A percentile compares a stretch with the other conserved stretches of the same genome.
Evolutionary conservation across 768 basidiomycete species (phyloP).

Genomic region (Psilocybe subaeruginosa): DNA sequence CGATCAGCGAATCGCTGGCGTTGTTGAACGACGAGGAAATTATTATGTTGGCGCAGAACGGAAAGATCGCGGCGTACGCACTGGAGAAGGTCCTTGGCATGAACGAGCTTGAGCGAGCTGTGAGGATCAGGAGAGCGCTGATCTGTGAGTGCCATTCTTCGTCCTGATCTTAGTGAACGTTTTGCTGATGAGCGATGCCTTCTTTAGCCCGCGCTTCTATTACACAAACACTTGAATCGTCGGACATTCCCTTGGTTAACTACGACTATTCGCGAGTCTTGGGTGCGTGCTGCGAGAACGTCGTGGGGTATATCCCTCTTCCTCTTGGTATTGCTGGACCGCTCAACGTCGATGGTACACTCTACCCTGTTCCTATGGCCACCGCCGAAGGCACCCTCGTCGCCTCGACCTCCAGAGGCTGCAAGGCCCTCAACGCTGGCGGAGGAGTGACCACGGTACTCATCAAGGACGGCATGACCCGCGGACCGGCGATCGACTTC

Average conservation of each 20-base stretch:
- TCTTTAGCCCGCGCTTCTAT: conserved; percentile 76
- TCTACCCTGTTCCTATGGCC: conserved; percentile 96
- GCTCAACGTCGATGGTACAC: conserved; percentile 82
- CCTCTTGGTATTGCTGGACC: conserved; percentile 98
- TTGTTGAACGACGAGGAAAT: conserved; percentile 91
- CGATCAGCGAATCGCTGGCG: conserved; percentile 56
- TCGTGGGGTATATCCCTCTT: conserved; percentile 94
- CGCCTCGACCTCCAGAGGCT: conserved; percentile 95
- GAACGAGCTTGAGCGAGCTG: conserved; percentile 79
- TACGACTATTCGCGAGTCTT: conserved; percentile 95
- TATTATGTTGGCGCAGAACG: conserved; percentile 82
- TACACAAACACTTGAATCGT: conserved; percentile 83
- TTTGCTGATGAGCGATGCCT: too few relatives aligned
- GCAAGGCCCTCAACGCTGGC: conserved; percentile 95
- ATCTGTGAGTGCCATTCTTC: conserved; percentile 67
- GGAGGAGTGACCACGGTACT: conserved; percentile 96
- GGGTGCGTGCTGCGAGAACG: conserved; percentile 99
- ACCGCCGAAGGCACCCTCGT: conserved; percentile 99
- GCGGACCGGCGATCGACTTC: conserved; percentile 98
- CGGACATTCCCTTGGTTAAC: conserved; percentile 77
- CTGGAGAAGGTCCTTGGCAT: conserved; percentile 89
- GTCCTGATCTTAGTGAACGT: too few relatives aligned
- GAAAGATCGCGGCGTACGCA: conserved; percentile 94
- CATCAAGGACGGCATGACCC: conserved; percentile 94
- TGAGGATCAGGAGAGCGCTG: conserved; percentile 81